Conservation (phyloP, 768 basidiomycete species). For the Dictyophora rubrovolvata region DNA sequence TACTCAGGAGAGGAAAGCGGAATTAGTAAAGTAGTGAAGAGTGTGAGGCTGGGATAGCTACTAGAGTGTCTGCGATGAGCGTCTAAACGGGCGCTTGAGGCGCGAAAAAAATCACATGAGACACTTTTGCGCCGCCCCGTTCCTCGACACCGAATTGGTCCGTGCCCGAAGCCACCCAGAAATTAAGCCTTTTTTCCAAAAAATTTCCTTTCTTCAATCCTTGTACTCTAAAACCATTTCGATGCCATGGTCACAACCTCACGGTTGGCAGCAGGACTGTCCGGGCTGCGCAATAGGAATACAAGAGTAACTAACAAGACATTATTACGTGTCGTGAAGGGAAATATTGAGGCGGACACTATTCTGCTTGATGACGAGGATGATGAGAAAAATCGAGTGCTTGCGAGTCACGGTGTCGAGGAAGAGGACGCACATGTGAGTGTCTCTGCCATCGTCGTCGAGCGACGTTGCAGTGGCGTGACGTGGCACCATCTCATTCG, state of each 20-base stretch:
- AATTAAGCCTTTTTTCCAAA: conserved; percentile 4
- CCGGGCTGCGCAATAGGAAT: conserved; percentile 56
- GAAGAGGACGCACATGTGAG: conserved; percentile 91
- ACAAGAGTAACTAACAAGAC: conserved; percentile 83
- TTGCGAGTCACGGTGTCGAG: conserved; percentile 80
- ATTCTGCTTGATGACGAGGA: conserved; percentile 70
- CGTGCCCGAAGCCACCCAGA: conserved; percentile 9
- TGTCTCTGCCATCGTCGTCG: conserved; percentile 25
- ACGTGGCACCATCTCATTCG: conserved; percentile 43
- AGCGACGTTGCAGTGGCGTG: conserved; percentile 16
- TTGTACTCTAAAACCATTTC: conserved; percentile 5
- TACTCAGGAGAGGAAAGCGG: conserved; percentile 92
- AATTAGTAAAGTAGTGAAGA: conserved; percentile 79
- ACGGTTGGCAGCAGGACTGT: conserved; percentile 7
- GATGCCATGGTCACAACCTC: conserved; percentile 8
- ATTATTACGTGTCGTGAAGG: conserved; percentile 74
- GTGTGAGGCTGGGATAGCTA: conserved; percentile 48
- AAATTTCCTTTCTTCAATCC: not conserved
- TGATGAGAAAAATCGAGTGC: conserved; percentile 72
- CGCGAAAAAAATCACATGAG: conserved; percentile 10
- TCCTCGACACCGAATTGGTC: conserved; percentile 11
- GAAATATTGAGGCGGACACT: conserved; percentile 71
- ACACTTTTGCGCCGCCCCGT: conserved; percentile 7
- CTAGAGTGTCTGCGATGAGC: not conserved
- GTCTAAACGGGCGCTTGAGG: not conserved